These are phyloP conservation scores for Pythium utonaiense DNA, from an alignment of 352 stramenopile species.

Conservation along the genomic window DNA sequence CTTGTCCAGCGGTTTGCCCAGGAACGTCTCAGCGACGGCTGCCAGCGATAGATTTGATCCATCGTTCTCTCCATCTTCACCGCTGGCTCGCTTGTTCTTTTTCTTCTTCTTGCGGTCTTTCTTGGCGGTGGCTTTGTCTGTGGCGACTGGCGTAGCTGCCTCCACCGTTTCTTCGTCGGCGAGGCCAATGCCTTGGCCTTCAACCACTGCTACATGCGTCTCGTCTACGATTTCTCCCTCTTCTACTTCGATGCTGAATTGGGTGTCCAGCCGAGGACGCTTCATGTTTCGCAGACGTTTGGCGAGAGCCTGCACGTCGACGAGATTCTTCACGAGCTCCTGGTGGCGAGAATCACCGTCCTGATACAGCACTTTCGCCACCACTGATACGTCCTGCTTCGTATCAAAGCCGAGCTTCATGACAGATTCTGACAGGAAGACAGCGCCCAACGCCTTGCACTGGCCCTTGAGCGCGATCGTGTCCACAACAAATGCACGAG, in stretches of 20 bases:
- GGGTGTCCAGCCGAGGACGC: neutral
- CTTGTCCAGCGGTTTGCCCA: conserved; percentile 71
- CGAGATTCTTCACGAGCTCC: conserved; percentile 21
- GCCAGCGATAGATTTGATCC: conserved; percentile 43
- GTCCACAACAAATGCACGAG: conserved; percentile 67
- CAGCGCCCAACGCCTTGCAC: conserved; percentile 20
- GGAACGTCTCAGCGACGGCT: conserved; percentile 43
- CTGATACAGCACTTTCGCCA: conserved; percentile 41
- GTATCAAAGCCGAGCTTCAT: conserved; percentile 75
- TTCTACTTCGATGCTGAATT: neutral
- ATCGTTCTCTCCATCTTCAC: conserved; percentile 16
- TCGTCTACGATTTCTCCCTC: neutral
- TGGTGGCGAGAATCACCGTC: neutral
- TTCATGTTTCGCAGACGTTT: conserved; percentile 9
- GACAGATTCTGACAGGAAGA: conserved; percentile 49
- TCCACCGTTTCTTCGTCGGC: neutral
- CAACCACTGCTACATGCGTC: neutral
- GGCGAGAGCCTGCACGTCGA: conserved; percentile 54
- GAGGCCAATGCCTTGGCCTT: neutral
- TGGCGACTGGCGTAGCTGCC: neutral
- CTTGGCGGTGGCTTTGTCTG: neutral
- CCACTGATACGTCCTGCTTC: conserved; percentile 53
- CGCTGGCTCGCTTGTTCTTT: neutral
- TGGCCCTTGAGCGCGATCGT: conserved; percentile 42
- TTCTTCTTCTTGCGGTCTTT: conserved; percentile 3